These are phyloP conservation scores for Camellia japonica DNA, from an alignment of 148 eudicot genomes.

Conservation along the genomic window DNA sequence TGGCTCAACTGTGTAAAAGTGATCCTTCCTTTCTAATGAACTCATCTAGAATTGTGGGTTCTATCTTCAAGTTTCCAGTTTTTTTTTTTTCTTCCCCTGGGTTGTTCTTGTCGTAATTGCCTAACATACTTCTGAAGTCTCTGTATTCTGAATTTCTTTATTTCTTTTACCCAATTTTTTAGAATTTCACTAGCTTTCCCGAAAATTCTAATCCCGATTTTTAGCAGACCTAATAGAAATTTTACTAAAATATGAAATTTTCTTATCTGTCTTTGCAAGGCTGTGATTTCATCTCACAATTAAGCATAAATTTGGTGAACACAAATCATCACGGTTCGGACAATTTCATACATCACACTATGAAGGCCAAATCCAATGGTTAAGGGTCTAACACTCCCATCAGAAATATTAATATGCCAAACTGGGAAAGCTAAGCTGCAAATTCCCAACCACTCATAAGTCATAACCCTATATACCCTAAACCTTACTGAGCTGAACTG, in stretches of 20 bases:
- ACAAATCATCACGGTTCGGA: neutral
- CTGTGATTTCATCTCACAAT: neutral
- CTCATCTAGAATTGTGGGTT: neutral
- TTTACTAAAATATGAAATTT: neutral
- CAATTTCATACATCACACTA: neutral
- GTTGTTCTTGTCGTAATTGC: neutral
- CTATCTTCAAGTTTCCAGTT: neutral
- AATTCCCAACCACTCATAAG: constrained; percentile 10
- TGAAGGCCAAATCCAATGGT: neutral
- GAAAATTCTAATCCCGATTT: neutral
- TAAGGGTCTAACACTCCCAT: neutral
- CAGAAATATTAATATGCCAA: neutral
- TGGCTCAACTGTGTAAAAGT: neutral
- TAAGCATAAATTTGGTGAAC: neutral
- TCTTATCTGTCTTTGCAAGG: neutral
- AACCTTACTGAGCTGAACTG: neutral
- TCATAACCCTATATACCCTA: neutral
- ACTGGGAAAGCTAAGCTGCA: constrained; percentile 6
- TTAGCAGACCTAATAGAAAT: neutral
- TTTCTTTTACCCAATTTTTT: neutral
- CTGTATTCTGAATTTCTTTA: neutral
- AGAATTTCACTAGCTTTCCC: neutral
- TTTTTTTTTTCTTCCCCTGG: neutral
- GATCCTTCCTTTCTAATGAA: neutral
- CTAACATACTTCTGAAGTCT: neutral